Evolutionary conservation across 1,284 basidiomycete species (phyloP).

Genomic region (Irpex rosettiformis): DNA sequence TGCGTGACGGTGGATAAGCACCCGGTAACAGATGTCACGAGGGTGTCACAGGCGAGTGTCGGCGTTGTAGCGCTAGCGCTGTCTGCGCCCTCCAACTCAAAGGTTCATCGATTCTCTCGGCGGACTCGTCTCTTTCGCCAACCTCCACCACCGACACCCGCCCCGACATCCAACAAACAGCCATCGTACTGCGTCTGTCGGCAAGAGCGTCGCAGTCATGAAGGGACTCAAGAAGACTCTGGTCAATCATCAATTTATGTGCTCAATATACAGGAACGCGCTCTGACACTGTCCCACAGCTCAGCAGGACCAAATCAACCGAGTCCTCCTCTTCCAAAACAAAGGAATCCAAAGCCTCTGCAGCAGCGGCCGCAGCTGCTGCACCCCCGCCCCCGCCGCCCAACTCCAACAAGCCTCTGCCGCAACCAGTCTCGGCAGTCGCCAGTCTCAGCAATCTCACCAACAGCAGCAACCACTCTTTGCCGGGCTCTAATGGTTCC

Average conservation of each 20-base stretch:
- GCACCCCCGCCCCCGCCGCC: constrained; percentile 65
- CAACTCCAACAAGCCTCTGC: constrained; percentile 59
- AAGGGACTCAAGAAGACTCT: constrained; percentile 89
- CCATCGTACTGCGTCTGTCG: constrained; percentile 14
- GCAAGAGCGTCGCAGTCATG: constrained; percentile 45
- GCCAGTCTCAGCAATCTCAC: constrained; percentile 37
- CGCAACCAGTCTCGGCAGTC: constrained; percentile 38
- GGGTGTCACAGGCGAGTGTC: constrained; percentile 11
- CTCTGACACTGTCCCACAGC: constrained; percentile 36
- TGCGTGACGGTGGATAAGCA: not conserved
- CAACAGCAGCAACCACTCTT: constrained; percentile 42
- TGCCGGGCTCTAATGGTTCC: constrained; percentile 39
- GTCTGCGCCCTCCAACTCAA: constrained; percentile 7
- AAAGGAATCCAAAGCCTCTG: constrained; percentile 53
- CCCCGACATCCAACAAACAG: constrained; percentile 7
- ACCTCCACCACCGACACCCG: constrained; percentile 17
- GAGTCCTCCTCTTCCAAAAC: constrained; percentile 68
- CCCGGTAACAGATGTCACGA: constrained; percentile 9
- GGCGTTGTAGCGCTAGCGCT: constrained; percentile 13
- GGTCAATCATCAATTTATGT: constrained; percentile 40
- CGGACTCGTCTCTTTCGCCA: constrained; percentile 9
- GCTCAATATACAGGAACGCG: constrained; percentile 15
- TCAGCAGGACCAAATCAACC: constrained; percentile 61
- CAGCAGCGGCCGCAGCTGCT: constrained; percentile 43
- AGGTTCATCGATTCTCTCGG: constrained; percentile 30